phyloP scores from a whole-genome alignment of 768 basidiomycete species.

The Boletus insuetus region DNA sequence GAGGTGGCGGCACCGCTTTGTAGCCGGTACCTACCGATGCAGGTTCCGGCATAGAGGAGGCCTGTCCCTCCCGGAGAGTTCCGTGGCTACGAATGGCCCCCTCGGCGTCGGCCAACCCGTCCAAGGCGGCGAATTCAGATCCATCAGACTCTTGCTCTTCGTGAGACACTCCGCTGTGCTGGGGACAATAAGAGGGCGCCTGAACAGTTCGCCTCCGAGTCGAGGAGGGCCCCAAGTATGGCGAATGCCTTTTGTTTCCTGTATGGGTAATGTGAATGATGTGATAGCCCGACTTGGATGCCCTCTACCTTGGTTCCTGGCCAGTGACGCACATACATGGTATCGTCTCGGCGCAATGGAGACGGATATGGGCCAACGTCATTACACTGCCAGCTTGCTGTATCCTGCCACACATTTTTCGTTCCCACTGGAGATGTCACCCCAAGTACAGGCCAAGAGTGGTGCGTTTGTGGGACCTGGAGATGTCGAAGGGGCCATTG shows the following conservation, averaged over 20 bases:
- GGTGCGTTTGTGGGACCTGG: constrained; percentile 4
- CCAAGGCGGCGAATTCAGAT: no score
- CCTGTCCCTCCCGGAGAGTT: no score
- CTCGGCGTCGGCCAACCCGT: no score
- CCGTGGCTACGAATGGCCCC: no score
- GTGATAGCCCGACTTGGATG: background rate
- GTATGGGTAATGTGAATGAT: background rate
- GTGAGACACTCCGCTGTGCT: no score
- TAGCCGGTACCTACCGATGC: no score
- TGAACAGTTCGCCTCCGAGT: constrained; percentile 1
- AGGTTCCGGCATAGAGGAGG: no score
- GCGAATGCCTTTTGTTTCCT: no score
- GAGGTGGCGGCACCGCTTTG: no score
- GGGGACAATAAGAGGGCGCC: background rate
- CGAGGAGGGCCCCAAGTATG: no score
- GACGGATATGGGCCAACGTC: background rate
- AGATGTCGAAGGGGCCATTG: background rate
- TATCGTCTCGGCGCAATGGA: background rate
- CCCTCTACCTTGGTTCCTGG: constrained; percentile 12
- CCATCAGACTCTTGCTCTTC: no score
- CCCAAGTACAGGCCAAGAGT: background rate
- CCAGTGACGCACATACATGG: constrained; percentile 17
- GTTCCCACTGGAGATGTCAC: no score
- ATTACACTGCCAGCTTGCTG: constrained; percentile 1
- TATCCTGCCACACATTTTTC: background rate